Base-by-base conservation (phyloP, 495 filamentous ascomycete species). In the Astrothelium macrocarpum region DNA sequence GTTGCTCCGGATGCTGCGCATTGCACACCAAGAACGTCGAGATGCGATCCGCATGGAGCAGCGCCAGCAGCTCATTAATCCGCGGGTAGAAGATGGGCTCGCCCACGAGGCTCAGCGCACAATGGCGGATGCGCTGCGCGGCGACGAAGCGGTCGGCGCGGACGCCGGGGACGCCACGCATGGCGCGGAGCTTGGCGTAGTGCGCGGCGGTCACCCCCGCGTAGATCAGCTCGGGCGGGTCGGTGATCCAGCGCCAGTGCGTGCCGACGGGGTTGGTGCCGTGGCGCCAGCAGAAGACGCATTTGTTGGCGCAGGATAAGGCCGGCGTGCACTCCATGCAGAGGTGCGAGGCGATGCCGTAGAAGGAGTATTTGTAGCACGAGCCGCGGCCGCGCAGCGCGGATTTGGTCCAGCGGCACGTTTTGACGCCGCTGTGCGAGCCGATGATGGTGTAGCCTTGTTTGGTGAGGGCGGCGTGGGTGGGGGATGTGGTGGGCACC, bases 261-360 rank as follows among this genome's bases (percentile, higher is more conserved):
- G 93, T 97, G 31, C 92, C 91, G 18, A 97, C 93, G 0, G 93
- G 93, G 74, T 97, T 97, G 0, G 93, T 97, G 49, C 93, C 93
- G 71, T 97, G 93, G 14, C 93, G 87, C 93, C 93, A 97, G 81
- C 93, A 97, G 77, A 97, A 97, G 71, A 97, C 89, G 76, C 93
- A 97, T 73, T 97, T 97, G 75, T 97, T 97, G 68, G 88, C 91
- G 81, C 93, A 97, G 18, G 90, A 95, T 20, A 97, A 83, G 1
- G 91, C 95, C 0, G 93, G 93, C 0, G 93, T 97, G 2, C 91
- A 90, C 76, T 97, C 93, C 93, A 97, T 97, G 78, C 93, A 97
- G 46, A 94, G 85, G 69, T 97, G 93, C 1, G 92, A 96, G 62
- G 85, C 82, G 71, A 97, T 97, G 65, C 92, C 93, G 74, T 97